A percentile compares a stretch with the other conserved stretches of the same genome.
These are phyloP conservation scores for Elongisporangium prolatum DNA, from an alignment of 352 stramenopile genomes.

Conservation along the genomic window DNA sequence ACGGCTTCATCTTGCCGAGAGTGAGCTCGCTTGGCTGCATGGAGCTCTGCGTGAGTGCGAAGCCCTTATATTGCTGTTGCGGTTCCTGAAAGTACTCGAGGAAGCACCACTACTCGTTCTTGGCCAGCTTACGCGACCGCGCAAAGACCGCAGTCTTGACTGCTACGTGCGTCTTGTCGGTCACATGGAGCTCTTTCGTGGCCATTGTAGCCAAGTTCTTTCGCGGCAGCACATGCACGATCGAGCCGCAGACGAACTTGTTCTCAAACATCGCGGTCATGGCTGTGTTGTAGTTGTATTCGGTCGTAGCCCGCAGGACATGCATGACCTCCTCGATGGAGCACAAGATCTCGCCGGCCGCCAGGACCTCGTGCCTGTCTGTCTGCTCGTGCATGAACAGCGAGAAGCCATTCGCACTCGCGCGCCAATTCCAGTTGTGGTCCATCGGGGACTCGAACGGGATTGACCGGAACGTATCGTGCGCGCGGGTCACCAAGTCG, in stretches of 20 bases:
- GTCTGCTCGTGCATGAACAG: constrained; percentile 13
- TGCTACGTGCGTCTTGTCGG: constrained; percentile 2
- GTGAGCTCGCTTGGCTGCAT: constrained; percentile 11
- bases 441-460: constrained; percentile 17
- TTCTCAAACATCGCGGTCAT: constrained; percentile 35
- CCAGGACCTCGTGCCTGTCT: constrained; percentile 7
- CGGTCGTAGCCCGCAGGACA: constrained; percentile 15
- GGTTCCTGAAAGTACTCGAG: constrained; percentile 20
- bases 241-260: constrained; percentile 43
- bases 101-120: constrained; percentile 29
- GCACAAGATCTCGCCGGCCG: constrained; percentile 21
- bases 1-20: too few relatives aligned
- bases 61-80: constrained; percentile 12
- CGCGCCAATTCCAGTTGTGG: neutral
- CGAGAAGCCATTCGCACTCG: neutral
- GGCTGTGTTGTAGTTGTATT: constrained; percentile 26
- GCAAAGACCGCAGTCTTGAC: constrained; percentile 17
- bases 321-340: constrained; percentile 21
- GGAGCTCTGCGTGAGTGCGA: constrained; percentile 26
- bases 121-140: constrained; percentile 7
- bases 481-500: constrained; percentile 23
- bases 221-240: constrained; percentile 24
- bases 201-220: neutral
- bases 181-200: neutral
- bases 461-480: constrained; percentile 13